Evolutionary conservation across 2,329 filamentous ascomycete genomes (phyloP).

Genomic region (Biscogniauxia mediterranea): DNA sequence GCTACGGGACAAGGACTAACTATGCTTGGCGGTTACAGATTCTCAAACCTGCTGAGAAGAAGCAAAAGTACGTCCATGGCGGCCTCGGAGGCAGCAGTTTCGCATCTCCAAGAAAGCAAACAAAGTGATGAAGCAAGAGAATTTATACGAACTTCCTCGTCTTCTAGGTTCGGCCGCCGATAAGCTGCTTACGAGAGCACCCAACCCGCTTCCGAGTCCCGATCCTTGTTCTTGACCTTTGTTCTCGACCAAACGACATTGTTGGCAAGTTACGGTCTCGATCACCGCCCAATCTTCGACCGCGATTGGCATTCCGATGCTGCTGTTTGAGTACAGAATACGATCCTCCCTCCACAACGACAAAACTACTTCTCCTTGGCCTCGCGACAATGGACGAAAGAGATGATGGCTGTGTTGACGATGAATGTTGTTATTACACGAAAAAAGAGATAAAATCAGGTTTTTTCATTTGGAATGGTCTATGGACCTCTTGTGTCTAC

Average conservation of each 20-base stretch:
- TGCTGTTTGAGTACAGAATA: conserved; percentile 27
- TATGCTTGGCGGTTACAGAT: conserved; percentile 60
- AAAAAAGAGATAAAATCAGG: conserved; percentile 38
- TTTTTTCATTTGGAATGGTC: conserved; percentile 36
- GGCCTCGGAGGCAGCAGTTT: conserved; percentile 68
- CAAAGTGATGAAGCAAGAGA: conserved; percentile 63
- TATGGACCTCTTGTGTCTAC: conserved; percentile 21
- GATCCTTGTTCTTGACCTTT: conserved; percentile 24
- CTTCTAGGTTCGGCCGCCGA: conserved; percentile 94
- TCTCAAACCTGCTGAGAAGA: conserved; percentile 99
- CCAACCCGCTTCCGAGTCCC: conserved; percentile 22
- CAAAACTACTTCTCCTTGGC: conserved; percentile 18
- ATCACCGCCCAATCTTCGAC: conserved; percentile 12
- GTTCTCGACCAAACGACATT: conserved; percentile 16
- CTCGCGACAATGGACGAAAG: conserved; percentile 24
- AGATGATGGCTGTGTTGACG: conserved; percentile 27
- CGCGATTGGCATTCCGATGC: conserved; percentile 17
- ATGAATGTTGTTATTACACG: conserved; percentile 34
- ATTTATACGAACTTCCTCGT: conserved; percentile 71
- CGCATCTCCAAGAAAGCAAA: conserved; percentile 68
- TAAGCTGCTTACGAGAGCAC: conserved; percentile 49
- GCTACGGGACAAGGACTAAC: conserved; percentile 19
- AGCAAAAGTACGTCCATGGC: conserved; percentile 97
- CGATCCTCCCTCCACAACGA: conserved; percentile 22
- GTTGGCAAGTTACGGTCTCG: conserved; percentile 10